Evolutionary conservation across 768 basidiomycete species (phyloP), one percentile per base, ranked within the genome.

Genomic region (Phaeotremella fagi): DNA sequence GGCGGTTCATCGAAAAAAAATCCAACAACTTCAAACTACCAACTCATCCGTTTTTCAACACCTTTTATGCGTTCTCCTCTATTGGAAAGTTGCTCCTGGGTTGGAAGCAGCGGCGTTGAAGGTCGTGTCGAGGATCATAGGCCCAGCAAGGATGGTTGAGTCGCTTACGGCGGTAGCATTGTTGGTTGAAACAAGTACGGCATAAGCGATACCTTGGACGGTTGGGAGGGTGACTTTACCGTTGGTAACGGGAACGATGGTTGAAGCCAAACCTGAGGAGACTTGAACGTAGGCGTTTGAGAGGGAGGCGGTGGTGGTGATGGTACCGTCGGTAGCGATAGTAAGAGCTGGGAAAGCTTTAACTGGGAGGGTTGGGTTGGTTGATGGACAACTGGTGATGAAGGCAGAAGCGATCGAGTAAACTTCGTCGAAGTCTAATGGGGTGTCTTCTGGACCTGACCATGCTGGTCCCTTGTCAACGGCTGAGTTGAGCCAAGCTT

Each of bases 361-460:
- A 56, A 80, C 78, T n/a, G 81, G 79, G 2, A 78, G 71, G 12
- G 77, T 60, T 0, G 81, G 80, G 74, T 85, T 84, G 57, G 75
- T 59, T 0, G 72, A 42, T 0, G 84, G 83, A 72, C 83, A 85
- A 0, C 75, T 75, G 22, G 71, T 74, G 74, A 83, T 80, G 72
- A 82, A 83, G 4, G 64, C 63, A 7, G 65, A 50, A 33, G 80
- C 76, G 49, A 81, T 75, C 1, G 79, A 79, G 75, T 74, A 81
- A 37, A 80, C 80, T 54, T 79, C 76, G 64, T 50, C 57, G 70
- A 79, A 76, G 64, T 52, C 70, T 25, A 78, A 70, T 48, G 65
- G 71, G 56, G 70, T 82, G 68, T 85, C 83, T 64, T 83, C 82
- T 5, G 83, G 75, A 3, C 79, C 78, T 46, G 79, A 80, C 83